A percentile compares a stretch with the other conserved stretches of the same genome.
These are phyloP conservation scores for Cyberlindnera maclurae DNA, from an alignment of 805 yeast genomes.

Conservation along the genomic window DNA sequence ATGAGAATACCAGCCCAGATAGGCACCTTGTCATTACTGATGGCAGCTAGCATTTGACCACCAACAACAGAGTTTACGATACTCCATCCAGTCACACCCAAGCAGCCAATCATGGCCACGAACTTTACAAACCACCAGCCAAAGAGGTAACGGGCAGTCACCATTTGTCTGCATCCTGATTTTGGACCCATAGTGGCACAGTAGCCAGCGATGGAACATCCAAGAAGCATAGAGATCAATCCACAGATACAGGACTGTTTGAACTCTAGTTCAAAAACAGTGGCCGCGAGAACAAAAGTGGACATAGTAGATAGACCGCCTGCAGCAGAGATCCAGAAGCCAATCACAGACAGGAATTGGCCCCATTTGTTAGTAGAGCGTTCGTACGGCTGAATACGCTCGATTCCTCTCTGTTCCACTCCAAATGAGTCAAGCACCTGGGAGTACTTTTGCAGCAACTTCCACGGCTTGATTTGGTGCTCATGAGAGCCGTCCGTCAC, in stretches of 20 bases:
- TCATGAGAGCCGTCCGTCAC: neutral
- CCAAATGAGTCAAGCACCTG: constrained; percentile 45
- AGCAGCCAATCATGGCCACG: constrained; percentile 60
- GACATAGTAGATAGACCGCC: constrained; percentile 91
- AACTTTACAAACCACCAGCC: constrained; percentile 84
- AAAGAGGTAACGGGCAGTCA: constrained; percentile 68
- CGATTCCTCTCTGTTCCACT: constrained; percentile 77
- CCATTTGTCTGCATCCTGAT: constrained; percentile 88
- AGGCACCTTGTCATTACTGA: constrained; percentile 61
- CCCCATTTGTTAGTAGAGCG: constrained; percentile 35
- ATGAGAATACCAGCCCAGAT: constrained; percentile 69
- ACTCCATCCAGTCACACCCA: constrained; percentile 91
- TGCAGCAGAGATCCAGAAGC: constrained; percentile 80
- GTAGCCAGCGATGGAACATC: constrained; percentile 74
- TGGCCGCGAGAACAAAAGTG: constrained; percentile 68
- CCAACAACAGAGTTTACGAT: constrained; percentile 85
- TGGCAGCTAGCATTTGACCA: constrained; percentile 68
- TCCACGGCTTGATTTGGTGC: constrained; percentile 19
- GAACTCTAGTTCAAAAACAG: constrained; percentile 63
- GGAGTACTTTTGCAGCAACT: constrained; percentile 28
- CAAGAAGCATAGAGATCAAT: constrained; percentile 53
- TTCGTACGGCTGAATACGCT: constrained; percentile 62
- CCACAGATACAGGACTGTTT: constrained; percentile 59
- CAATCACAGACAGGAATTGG: constrained; percentile 43
- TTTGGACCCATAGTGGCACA: constrained; percentile 86